Evolutionary conservation across 441 rosid genomes (phyloP).

Genomic region (Iberis amara): DNA sequence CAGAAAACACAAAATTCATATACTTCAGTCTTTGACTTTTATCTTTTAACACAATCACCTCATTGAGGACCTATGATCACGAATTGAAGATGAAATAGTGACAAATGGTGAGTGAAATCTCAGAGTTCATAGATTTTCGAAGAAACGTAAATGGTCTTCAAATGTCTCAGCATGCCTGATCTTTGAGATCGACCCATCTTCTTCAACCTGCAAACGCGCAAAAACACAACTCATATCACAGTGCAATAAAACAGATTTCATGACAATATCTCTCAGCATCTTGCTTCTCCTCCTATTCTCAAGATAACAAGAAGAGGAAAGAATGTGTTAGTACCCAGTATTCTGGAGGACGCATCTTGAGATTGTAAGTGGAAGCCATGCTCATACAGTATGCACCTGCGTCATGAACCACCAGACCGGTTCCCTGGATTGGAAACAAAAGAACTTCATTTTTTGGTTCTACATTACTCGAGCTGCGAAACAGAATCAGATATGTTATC

Average conservation of each 20-base stretch:
- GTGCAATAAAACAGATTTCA: too few species aligned
- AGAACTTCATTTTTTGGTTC: background rate
- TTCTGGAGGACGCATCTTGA: conserved; percentile 98
- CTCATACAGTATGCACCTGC: conserved; percentile 99
- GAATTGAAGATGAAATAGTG: background rate
- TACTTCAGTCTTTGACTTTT: background rate
- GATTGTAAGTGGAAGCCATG: conserved; percentile 98
- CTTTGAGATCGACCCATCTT: conserved; percentile 71
- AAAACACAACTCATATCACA: background rate
- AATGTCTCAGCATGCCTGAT: conserved; percentile 87
- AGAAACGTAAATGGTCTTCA: conserved; percentile 74
- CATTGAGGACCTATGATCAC: too few species aligned
- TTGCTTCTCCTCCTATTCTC: too few species aligned
- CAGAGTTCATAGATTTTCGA: conserved; percentile 53
- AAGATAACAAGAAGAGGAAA: conserved; percentile 7
- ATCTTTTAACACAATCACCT: too few species aligned
- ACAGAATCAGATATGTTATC: background rate
- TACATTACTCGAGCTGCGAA: background rate
- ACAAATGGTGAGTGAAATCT: conserved; percentile 21
- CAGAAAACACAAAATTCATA: background rate
- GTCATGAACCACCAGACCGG: conserved; percentile 90
- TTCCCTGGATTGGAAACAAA: conserved; percentile 49
- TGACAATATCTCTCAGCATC: too few species aligned
- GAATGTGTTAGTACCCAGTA: conserved; percentile 63
- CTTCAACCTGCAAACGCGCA: conserved; percentile 57